phyloP scores from a whole-genome alignment of 139 green algal genomes.

The Micromonas pusilla region DNA sequence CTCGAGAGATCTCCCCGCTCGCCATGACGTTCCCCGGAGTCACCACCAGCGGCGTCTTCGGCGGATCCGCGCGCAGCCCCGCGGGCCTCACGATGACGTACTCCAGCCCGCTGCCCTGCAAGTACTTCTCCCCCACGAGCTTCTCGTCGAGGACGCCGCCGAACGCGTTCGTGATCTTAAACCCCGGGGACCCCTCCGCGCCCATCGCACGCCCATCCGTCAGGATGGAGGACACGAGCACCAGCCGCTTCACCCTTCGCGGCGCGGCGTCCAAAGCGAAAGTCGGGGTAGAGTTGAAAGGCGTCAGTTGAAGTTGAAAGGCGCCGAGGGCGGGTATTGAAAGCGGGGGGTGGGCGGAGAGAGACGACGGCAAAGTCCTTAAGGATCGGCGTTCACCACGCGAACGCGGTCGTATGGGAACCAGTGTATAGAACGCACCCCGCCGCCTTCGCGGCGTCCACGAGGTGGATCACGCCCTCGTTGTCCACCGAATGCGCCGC shows the following conservation, averaged over 20 bases:
- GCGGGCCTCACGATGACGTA: constrained; percentile 46
- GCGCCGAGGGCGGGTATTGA: too few species aligned
- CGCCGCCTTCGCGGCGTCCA: constrained; percentile 31
- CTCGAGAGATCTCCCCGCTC: constrained; percentile 19
- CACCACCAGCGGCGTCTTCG: constrained; percentile 26
- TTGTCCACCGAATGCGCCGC: constrained; percentile 36
- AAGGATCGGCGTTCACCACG: too few species aligned
- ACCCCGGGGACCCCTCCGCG: constrained; percentile 14
- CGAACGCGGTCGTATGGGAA: too few species aligned
- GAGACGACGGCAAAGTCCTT: too few species aligned
- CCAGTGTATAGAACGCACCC: too few species aligned
- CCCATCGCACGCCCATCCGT: constrained; percentile 39
- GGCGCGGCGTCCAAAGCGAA: too few species aligned
- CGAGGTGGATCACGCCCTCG: constrained; percentile 34
- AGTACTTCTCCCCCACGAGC: constrained; percentile 38
- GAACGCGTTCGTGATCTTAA: constrained; percentile 46
- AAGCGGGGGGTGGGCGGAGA: too few species aligned
- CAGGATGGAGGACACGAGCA: constrained; percentile 44
- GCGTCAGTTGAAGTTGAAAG: too few species aligned
- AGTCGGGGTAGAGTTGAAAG: too few species aligned
- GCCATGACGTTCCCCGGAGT: constrained; percentile 23
- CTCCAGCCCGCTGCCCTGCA: constrained; percentile 29
- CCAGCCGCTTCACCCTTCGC: constrained; percentile 34
- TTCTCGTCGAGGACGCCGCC: constrained; percentile 38
- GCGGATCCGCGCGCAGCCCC: constrained; percentile 31